Evolutionary conservation across 2,329 filamentous ascomycete genomes (phyloP).

Genomic region (Colletotrichum plurivorum): DNA sequence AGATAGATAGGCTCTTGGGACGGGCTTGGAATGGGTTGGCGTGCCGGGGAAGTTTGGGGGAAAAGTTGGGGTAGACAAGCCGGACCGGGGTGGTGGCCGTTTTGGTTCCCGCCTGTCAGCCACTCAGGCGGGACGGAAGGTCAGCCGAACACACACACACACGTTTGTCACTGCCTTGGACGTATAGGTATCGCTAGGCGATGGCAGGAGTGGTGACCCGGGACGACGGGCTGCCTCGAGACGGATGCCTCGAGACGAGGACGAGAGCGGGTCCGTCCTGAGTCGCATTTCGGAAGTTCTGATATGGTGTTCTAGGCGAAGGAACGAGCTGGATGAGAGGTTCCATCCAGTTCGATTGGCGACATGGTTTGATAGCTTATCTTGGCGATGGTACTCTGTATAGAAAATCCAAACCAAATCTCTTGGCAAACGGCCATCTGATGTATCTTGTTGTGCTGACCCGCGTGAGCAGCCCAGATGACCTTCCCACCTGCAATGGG

Average conservation of each 20-base stretch:
- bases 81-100: slow-evolving; percentile 8
- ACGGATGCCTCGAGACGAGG: slow-evolving; percentile 10
- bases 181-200: slow-evolving; percentile 1
- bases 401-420: neutral
- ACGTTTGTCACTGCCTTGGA: neutral
- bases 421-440: neutral
- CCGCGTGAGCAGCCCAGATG: neutral
- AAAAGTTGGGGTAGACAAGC: slow-evolving; percentile 38
- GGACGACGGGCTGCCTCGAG: slow-evolving; percentile 12
- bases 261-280: slow-evolving; percentile 7
- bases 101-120: slow-evolving; percentile 30
- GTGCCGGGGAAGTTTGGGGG: slow-evolving; percentile 25
- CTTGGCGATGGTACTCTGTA: neutral
- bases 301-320: slow-evolving; percentile 8
- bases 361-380: neutral
- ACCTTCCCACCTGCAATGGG: neutral
- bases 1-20: slow-evolving; percentile 1
- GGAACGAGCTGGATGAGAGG: slow-evolving; percentile 4
- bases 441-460: neutral
- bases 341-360: neutral
- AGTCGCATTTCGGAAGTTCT: neutral
- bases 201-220: slow-evolving; percentile 4
- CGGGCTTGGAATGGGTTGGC: slow-evolving; percentile 17
- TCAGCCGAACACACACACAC: slow-evolving; percentile 5
- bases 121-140: slow-evolving; percentile 22